phyloP scores from a whole-genome alignment of 768 basidiomycete genomes.

The Tephrocybe rancida region DNA sequence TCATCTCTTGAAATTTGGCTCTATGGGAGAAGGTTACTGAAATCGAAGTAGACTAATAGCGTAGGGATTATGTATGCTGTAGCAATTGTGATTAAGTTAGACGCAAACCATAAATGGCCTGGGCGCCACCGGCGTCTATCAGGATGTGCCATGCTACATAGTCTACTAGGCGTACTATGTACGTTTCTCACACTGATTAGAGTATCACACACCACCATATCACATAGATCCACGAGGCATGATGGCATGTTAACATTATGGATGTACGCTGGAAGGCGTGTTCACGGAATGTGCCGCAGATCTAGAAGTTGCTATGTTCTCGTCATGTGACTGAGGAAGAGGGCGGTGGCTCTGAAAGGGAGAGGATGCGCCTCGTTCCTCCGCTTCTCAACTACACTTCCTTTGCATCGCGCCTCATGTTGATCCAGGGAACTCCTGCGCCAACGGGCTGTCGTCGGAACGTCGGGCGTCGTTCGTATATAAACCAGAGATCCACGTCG shows the following conservation, averaged over 20 bases:
- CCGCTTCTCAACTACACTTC: conserved; percentile 17
- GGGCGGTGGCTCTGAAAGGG: conserved; percentile 22
- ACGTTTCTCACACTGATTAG: no score
- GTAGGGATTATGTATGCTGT: no score
- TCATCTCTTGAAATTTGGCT: no score
- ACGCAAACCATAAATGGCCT: no score
- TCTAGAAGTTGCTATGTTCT: conserved; percentile 23
- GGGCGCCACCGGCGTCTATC: no score
- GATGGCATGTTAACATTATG: neutral
- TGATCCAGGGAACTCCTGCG: conserved; percentile 19
- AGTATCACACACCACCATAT: no score
- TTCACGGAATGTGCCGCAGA: conserved; percentile 25
- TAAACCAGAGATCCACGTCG: conserved; percentile 17
- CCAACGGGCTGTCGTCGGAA: conserved; percentile 15
- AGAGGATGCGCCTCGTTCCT: conserved; percentile 21
- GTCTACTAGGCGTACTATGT: no score
- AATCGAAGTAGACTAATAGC: no score
- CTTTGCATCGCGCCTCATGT: conserved; percentile 26
- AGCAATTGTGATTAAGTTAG: no score
- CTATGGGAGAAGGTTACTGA: no score
- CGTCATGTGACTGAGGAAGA: conserved; percentile 23
- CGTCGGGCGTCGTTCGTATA: conserved; percentile 19
- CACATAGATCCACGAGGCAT: neutral
- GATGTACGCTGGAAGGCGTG: conserved; percentile 23
- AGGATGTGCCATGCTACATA: no score